A percentile compares a stretch with the other conserved stretches of the same genome.
Evolutionary conservation across 2,329 filamentous ascomycete species (phyloP).

Genomic region (Lasiodiplodia hormozganensis): DNA sequence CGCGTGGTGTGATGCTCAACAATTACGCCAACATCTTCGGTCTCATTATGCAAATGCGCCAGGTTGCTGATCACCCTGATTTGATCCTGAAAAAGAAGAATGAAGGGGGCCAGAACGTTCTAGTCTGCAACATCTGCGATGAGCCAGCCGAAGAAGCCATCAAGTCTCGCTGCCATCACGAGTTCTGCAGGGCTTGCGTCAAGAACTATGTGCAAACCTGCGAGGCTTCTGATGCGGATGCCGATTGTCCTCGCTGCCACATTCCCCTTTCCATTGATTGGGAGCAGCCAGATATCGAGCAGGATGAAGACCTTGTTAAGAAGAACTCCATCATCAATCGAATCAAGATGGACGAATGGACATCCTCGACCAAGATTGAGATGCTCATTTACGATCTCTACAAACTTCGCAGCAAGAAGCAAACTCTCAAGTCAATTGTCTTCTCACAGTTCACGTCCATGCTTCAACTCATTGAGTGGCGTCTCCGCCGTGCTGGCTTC

Average conservation of each 20-base stretch:
- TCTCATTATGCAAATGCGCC: slow-evolving; percentile 98
- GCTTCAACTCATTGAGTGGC: slow-evolving; percentile 97
- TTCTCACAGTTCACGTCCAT: slow-evolving; percentile 98
- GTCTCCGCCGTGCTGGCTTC: slow-evolving; percentile 92
- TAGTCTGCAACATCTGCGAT: slow-evolving; percentile 94
- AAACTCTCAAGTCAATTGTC: slow-evolving; percentile 95
- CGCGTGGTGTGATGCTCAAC: slow-evolving; percentile 88
- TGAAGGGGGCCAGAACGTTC: slow-evolving; percentile 85
- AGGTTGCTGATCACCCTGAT: slow-evolving; percentile 96
- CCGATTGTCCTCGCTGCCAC: slow-evolving; percentile 89
- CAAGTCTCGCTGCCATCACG: slow-evolving; percentile 88
- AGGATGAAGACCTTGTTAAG: slow-evolving; percentile 85
- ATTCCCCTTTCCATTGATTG: slow-evolving; percentile 89
- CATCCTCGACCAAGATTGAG: slow-evolving; percentile 97
- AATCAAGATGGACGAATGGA: slow-evolving; percentile 99
- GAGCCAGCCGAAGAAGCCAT: slow-evolving; percentile 95
- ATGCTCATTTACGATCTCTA: slow-evolving; percentile 93
- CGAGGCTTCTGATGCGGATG: slow-evolving; percentile 62
- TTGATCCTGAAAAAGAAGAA: slow-evolving; percentile 87
- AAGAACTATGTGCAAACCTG: slow-evolving; percentile 82
- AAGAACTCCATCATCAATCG: slow-evolving; percentile 98
- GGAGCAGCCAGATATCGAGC: slow-evolving; percentile 93
- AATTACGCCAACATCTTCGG: slow-evolving; percentile 99
- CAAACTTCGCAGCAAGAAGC: slow-evolving; percentile 87
- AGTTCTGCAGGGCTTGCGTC: slow-evolving; percentile 84